These are phyloP conservation scores for Ophiostoma quercus DNA, from an alignment of 2,329 filamentous ascomycete genomes.

Conservation along the genomic window DNA sequence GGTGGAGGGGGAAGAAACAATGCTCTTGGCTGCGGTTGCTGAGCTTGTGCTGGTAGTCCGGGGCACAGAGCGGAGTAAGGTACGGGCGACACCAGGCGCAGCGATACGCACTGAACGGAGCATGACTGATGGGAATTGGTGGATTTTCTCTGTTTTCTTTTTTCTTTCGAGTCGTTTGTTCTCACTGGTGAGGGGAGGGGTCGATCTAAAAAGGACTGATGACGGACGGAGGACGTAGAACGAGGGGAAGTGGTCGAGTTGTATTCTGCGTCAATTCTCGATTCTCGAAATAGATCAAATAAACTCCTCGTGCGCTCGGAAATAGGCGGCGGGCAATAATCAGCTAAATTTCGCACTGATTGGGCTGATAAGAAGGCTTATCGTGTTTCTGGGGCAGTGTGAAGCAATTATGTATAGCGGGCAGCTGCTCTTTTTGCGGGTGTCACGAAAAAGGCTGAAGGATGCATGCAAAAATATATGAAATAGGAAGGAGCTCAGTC, in stretches of 20 bases:
- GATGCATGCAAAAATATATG: background rate
- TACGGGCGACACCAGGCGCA: conserved; percentile 19
- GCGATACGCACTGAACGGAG: conserved; percentile 25
- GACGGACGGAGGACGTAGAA: too few relatives aligned
- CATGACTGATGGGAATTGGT: conserved; percentile 20
- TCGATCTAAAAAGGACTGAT: conserved; percentile 1
- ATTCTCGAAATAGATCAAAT: conserved; percentile 7
- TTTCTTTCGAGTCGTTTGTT: conserved; percentile 16
- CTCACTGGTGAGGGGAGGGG: conserved; percentile 16
- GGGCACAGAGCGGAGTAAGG: conserved; percentile 21
- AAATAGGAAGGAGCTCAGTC: background rate
- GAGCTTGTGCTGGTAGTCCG: conserved; percentile 21
- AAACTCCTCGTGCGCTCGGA: conserved; percentile 6
- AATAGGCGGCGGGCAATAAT: conserved; percentile 6
- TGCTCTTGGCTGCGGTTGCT: conserved; percentile 14
- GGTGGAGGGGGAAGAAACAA: conserved; percentile 7
- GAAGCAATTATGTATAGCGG: background rate
- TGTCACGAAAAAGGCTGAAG: background rate
- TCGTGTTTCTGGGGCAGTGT: background rate
- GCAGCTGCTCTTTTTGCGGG: background rate
- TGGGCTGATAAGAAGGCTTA: background rate
- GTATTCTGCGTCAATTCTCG: conserved; percentile 7
- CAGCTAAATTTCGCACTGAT: conserved; percentile 4
- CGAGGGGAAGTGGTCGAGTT: background rate
- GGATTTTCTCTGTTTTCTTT: conserved; percentile 4